These are phyloP conservation scores for Aspergillus sp. DNA, from an alignment of 2,329 filamentous ascomycete species.

Conservation along the genomic window DNA sequence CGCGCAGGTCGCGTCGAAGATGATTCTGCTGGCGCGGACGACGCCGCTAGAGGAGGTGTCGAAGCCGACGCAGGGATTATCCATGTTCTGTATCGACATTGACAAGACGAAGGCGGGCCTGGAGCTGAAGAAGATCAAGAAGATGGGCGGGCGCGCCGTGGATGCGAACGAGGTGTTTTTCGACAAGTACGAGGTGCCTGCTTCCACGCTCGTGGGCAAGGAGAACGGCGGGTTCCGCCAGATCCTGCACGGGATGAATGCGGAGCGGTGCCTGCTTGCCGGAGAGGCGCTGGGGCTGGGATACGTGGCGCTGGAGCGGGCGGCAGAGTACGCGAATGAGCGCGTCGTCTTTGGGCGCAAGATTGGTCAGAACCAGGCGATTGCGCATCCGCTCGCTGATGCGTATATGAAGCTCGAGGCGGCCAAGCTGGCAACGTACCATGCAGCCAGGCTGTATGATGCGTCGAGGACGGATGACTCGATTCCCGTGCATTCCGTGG, in stretches of 20 bases:
- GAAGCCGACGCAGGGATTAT: slow-evolving; percentile 75
- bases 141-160: slow-evolving; percentile 82
- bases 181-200: slow-evolving; percentile 72
- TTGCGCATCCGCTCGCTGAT: slow-evolving; percentile 62
- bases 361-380: slow-evolving; percentile 65
- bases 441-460: slow-evolving; percentile 64
- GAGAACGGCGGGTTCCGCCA: slow-evolving; percentile 81
- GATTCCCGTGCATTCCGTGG: slow-evolving; percentile 61
- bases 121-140: slow-evolving; percentile 73
- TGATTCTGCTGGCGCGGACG: slow-evolving; percentile 81
- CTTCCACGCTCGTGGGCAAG: slow-evolving; percentile 67
- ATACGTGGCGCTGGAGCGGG: slow-evolving; percentile 69
- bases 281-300: slow-evolving; percentile 81
- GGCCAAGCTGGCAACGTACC: slow-evolving; percentile 64
- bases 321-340: slow-evolving; percentile 67
- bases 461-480: slow-evolving; percentile 54
- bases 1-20: slow-evolving; percentile 79
- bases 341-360: slow-evolving; percentile 64
- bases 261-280: slow-evolving; percentile 74
- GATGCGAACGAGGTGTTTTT: slow-evolving; percentile 91
- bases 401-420: slow-evolving; percentile 67
- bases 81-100: slow-evolving; percentile 79
- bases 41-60: slow-evolving; percentile 68
- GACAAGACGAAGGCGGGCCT: slow-evolving; percentile 65
- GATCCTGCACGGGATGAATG: slow-evolving; percentile 79